Evolutionary conservation across 2,329 filamentous ascomycete species (phyloP), one percentile per base, ranked within the genome.

Genomic region (Exophiala sp.): DNA sequence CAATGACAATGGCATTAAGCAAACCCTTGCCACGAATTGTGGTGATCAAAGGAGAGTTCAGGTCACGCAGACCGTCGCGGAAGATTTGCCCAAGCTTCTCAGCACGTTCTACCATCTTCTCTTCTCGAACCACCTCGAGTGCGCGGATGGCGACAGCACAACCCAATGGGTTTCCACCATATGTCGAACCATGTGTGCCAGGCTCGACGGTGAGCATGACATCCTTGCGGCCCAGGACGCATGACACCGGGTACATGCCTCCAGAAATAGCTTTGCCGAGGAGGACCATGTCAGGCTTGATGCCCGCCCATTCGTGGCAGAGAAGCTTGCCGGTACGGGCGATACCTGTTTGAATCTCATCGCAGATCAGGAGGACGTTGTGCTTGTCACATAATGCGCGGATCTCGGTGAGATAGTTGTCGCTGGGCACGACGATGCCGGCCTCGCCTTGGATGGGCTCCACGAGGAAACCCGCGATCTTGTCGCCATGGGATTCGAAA

Each of bases 271-370:
- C 94, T 78, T 99, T 99, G 68, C 94, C 94, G 33, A 99, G 84
- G 44, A 95, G 86, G 20, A 99, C 87, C 67, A 99, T 81, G 70
- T 99, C 94, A 36, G 92, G 94, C 78, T 92, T 95, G 78, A 99
- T 91, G 63, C 86, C 88, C 52, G 89, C 86, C 91, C 94, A 97
- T 74, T 99, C 85, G 67, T 89, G 87, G 79, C 91, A 96, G 50
- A 99, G 84, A 77, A 99, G 88, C 68, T 88, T 89, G 49, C 94
- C 94, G 14, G 94, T 99, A 60, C 94, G 86, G 50, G 91, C 94
- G 68, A 99, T 96, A 62, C 92, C 92, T 4, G 94, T 99, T 75
- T 99, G 94, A 66, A 99, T 96, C 80, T 99, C 94, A 71, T 99
- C 94, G 72, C 89, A 95, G 72, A 99, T 97, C 68, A 99, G 77